phyloP scores from a whole-genome alignment of 176 grass and related monocot genomes.

The Carex parvula region DNA sequence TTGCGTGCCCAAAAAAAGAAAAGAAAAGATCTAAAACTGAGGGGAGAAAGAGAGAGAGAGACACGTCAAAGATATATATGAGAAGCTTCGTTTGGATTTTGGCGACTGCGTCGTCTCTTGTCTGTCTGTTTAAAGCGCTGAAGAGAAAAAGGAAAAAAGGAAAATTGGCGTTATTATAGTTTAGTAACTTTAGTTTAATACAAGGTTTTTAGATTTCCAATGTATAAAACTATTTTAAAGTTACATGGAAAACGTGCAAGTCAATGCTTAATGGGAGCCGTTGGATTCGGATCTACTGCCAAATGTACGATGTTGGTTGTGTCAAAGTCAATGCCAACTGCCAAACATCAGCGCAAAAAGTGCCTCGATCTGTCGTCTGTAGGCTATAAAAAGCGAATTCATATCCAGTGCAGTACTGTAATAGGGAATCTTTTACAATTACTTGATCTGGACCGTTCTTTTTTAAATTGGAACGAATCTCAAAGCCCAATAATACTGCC shows the following conservation, averaged over 20 bases:
- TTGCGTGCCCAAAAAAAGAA: slow-evolving; percentile 31
- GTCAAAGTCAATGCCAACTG: slow-evolving; percentile 14
- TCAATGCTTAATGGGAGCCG: slow-evolving; percentile 6
- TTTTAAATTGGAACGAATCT: no score
- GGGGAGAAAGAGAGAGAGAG: not conserved
- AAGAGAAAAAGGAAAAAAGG: not conserved
- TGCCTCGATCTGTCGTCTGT: not conserved
- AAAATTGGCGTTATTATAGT: slow-evolving; percentile 5
- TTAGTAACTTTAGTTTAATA: not conserved
- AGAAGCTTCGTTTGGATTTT: slow-evolving; percentile 28
- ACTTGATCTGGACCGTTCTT: no score
- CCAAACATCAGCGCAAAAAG: slow-evolving; percentile 6
- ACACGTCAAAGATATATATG: not conserved
- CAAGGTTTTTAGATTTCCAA: slow-evolving; percentile 9
- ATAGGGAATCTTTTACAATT: no score
- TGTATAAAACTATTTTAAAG: not conserved
- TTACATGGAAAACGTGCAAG: slow-evolving; percentile 12
- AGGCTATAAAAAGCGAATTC: not conserved
- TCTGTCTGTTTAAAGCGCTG: not conserved
- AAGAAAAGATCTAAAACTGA: slow-evolving; percentile 20
- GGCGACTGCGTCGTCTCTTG: not conserved
- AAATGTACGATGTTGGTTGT: not conserved
- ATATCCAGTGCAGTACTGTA: no score
- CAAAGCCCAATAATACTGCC: no score
- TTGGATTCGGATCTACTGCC: not conserved